Base-by-base conservation (phyloP, 176 grass and related monocot genomes). In the Oryza meridionalis region DNA sequence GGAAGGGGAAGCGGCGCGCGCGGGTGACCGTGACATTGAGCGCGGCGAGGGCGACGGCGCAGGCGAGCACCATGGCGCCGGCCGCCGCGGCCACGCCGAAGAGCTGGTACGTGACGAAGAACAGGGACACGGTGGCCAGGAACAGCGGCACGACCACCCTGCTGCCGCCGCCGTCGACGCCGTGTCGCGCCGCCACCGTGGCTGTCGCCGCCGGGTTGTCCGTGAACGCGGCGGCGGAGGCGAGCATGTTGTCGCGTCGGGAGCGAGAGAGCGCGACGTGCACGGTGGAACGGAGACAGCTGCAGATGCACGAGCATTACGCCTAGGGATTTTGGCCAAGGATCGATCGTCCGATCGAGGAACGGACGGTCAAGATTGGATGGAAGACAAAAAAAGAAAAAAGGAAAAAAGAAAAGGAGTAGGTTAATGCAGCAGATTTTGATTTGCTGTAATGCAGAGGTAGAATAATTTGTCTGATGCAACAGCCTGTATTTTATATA, bases 71-170 rank as follows among this genome's bases (percentile, higher is more conserved):
- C 44, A 40, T 5, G 21, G 51, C 44, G 4, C 24, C 76, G 5
- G 9, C 59, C 14, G 58, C 76, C 5, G 45, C 22, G 15, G n/a
- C 77, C 32, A 4, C 22, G 61, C 84, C 70, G 32, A 86, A 81
- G 32, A 86, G 77, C 59, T 55, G n/a, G 77, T 74, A 81, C 6
- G 45, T 27, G 31, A 81, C 9, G 45, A 86, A 43, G 84, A 86
- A 86, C 6, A 74, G 22, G 61, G 74, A 42, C 6, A 45, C 77
- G 21, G 61, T 58, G 77, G 61, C 61, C 2, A 74, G 32, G 61
- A 86, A 24, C 44, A 86, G 44, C 4, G 59, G 22, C 15, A 86
- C 27, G 61, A 81, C 22, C 17, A 29, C 24, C 6, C 14, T 47
- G 19, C 0, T 25, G 55, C 31, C 77, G 69, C 51, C 33, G 29